phyloP scores from a whole-genome alignment of 192 early-diverging fungal genomes.

The Paraglomus brasilianum region DNA sequence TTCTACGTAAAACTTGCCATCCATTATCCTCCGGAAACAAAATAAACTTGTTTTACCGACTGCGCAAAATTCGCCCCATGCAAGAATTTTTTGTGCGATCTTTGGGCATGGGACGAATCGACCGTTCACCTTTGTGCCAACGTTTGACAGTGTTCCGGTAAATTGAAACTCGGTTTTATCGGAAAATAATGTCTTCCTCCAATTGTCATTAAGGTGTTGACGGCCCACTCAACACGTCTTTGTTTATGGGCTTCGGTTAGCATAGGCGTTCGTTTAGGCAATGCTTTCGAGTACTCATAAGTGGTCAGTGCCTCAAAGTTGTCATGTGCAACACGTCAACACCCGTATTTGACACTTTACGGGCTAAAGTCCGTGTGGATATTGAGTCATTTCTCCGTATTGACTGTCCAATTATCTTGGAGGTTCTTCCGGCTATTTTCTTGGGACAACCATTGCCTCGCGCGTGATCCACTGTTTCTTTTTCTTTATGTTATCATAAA shows the following conservation, averaged over 20 bases:
- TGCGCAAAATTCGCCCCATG: conserved; percentile 15
- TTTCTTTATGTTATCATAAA: conserved; percentile 9
- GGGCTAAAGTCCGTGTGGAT: background rate
- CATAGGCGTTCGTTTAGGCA: background rate
- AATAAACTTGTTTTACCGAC: conserved; percentile 11
- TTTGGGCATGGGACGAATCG: too few species aligned
- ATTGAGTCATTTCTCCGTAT: background rate
- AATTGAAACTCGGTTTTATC: conserved; percentile 3
- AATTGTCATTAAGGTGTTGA: conserved; percentile 19
- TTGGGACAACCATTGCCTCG: conserved; percentile 1
- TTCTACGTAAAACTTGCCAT: conserved; percentile 21
- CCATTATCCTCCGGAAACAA: conserved; percentile 8
- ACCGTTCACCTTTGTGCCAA: background rate
- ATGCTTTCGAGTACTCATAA: background rate
- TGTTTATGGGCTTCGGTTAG: background rate
- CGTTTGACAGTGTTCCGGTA: conserved; percentile 1
- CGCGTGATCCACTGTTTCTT: conserved; percentile 1
- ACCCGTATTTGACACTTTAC: background rate
- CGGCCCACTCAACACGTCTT: conserved; percentile 4
- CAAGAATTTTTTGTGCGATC: conserved; percentile 13
- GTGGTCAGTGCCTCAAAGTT: background rate
- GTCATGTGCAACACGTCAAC: background rate
- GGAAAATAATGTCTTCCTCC: conserved; percentile 5
- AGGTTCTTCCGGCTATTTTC: background rate
- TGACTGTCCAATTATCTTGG: background rate